Evolutionary conservation across 2,329 filamentous ascomycete genomes (phyloP).

Genomic region (Pezizomycotina sp.): DNA sequence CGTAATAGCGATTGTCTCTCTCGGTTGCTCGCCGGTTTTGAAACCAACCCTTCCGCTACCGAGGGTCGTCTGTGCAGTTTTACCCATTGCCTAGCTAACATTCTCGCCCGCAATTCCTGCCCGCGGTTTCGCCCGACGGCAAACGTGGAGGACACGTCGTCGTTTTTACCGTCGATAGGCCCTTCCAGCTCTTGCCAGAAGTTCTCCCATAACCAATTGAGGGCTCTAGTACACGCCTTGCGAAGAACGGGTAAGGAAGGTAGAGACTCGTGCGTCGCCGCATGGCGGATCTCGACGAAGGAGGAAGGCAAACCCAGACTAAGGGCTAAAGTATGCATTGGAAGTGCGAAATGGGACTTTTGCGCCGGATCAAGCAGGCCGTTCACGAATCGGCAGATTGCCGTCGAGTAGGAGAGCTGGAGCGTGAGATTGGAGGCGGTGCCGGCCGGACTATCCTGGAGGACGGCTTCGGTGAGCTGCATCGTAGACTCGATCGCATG

Average conservation of each 20-base stretch:
- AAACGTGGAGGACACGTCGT: background rate
- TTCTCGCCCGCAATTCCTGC: slow-evolving; percentile 7
- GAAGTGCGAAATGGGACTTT: slow-evolving; percentile 44
- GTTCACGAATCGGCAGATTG: slow-evolving; percentile 65
- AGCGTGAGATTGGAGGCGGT: slow-evolving; percentile 41
- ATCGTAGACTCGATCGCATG: slow-evolving; percentile 67
- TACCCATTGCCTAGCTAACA: slow-evolving; percentile 18
- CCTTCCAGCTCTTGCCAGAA: slow-evolving; percentile 47
- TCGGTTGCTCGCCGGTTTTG: slow-evolving; percentile 8
- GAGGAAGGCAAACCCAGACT: slow-evolving; percentile 53
- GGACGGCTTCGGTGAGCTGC: slow-evolving; percentile 50
- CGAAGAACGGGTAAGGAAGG: slow-evolving; percentile 60
- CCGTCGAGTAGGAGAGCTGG: slow-evolving; percentile 54
- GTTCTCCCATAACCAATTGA: slow-evolving; percentile 75
- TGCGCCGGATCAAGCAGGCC: slow-evolving; percentile 58
- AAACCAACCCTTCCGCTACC: slow-evolving; percentile 7
- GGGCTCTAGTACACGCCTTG: slow-evolving; percentile 48
- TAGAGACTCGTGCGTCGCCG: slow-evolving; percentile 76
- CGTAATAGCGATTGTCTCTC: slow-evolving; percentile 14
- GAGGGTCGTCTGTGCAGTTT: slow-evolving; percentile 18
- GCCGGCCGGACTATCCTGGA: slow-evolving; percentile 41
- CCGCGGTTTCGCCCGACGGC: slow-evolving; percentile 6
- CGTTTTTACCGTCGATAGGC: slow-evolving; percentile 1
- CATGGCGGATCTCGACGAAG: slow-evolving; percentile 78
- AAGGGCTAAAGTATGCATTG: slow-evolving; percentile 54